Evolutionary conservation across 331 rosid genomes (phyloP), one percentile per base, ranked within the genome.

Genomic region (Ulmus americana): DNA sequence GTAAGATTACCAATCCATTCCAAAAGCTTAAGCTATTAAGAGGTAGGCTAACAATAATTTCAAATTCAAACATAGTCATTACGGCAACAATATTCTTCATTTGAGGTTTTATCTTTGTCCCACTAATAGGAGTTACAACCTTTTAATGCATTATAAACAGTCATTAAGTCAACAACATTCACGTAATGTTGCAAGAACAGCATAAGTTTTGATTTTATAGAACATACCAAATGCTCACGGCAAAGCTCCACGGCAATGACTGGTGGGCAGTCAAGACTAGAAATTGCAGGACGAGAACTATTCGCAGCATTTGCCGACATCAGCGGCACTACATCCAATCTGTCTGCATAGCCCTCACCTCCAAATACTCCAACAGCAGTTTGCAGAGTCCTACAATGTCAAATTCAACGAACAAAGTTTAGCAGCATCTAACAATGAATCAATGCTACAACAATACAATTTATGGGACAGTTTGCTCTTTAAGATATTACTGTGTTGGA

Each of bases 301-400:
- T 70, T 44, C 45, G 61, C 83, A 0, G 80, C 83, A 74, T 79
- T 79, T 70, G 77, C 83, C 55, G 70, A 65, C 83, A 74, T 79
- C 65, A 79, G 63, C 2, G 83, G 83, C 64, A 67, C 45, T 56
- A 67, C 60, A 45, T 79, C 83, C 77, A 45, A 54, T 71, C 61
- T 55, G 67, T 76, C 63, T 40, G 80, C 51, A 46, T 74, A 79
- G 52, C 74, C 83, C 60, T 61, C 80, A 7, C 80, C 83, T 43
- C 83, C 83, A 74, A 79, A 79, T 51, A 79, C 83, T 67, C 83
- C 83, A 22, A 79, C 83, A 62, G 83, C 83, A 6, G 83, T 79
- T 67, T 79, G 83, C 13, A 79, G 74, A 61, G 83, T 74, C 69
- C 83, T 79, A 70, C 20, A 70, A 50, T 42, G 61, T 78, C 61